These are phyloP conservation scores for Massariosphaeria phaeospora DNA, from an alignment of 495 filamentous ascomycete species.

Conservation along the genomic window DNA sequence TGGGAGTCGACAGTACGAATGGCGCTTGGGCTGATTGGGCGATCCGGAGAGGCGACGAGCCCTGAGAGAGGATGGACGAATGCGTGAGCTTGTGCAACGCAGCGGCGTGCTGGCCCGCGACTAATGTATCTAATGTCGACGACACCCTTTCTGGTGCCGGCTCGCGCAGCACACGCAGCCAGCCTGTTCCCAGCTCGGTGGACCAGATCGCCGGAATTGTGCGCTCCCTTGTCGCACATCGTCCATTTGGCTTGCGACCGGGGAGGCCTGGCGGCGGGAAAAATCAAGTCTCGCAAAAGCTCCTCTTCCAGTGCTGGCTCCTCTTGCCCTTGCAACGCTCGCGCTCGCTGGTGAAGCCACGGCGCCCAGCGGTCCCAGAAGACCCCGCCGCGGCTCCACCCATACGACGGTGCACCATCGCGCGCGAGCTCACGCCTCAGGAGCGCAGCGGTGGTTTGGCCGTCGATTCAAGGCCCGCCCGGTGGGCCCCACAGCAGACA, in stretches of 20 bases:
- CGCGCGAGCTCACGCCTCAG: conserved; percentile 7
- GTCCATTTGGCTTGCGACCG: conserved; percentile 13
- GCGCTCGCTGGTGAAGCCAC: not conserved
- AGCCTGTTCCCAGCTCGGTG: conserved; percentile 19
- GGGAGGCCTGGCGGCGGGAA: no score
- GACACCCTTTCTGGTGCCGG: conserved; percentile 14
- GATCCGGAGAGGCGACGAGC: conserved; percentile 23
- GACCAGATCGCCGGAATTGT: conserved; percentile 31
- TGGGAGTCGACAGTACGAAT: conserved; percentile 11
- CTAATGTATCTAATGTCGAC: conserved; percentile 29
- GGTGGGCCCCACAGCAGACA: not conserved
- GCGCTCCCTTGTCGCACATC: conserved; percentile 32
- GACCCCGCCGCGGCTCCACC: not conserved
- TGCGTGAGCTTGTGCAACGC: conserved; percentile 3
- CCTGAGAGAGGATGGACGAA: conserved; percentile 6
- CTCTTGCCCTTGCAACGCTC: conserved; percentile 15
- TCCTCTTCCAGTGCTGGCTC: not conserved
- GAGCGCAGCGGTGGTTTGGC: conserved; percentile 3
- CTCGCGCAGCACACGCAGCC: conserved; percentile 16
- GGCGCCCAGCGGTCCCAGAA: conserved; percentile 1
- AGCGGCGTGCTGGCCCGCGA: conserved; percentile 10
- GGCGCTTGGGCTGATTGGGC: conserved; percentile 23
- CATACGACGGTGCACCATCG: not conserved
- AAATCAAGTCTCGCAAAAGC: no score
- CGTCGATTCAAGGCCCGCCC: not conserved